Conservation (phyloP, 176 grass and related monocot genomes). For the Oryza australiensis region DNA sequence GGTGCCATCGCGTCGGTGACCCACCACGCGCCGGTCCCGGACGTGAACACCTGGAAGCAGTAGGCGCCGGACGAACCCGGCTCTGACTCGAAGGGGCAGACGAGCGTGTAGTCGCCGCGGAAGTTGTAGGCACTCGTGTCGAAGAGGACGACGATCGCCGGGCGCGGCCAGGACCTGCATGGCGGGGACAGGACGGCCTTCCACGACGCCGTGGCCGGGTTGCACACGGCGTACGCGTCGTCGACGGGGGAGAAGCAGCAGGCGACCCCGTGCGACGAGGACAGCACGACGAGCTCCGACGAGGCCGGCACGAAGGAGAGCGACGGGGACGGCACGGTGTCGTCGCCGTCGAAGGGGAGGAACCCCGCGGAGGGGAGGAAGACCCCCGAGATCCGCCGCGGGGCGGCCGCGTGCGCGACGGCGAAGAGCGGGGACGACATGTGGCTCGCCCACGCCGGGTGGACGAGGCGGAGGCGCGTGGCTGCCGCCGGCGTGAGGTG, state of each 20-base stretch:
- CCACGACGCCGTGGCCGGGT: slow-evolving; percentile 52
- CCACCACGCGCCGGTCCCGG: slow-evolving; percentile 38
- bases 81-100: slow-evolving; percentile 32
- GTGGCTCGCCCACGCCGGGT: slow-evolving; percentile 30
- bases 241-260: slow-evolving; percentile 38
- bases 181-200: slow-evolving; percentile 43
- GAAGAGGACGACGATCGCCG: slow-evolving; percentile 56
- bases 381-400: slow-evolving; percentile 31
- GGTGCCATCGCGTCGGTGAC: slow-evolving; percentile 20
- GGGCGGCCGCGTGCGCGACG: slow-evolving; percentile 37
- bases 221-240: slow-evolving; percentile 46
- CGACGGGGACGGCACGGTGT: slow-evolving; percentile 25
- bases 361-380: slow-evolving; percentile 23
- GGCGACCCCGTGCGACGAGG: slow-evolving; percentile 50
- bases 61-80: slow-evolving; percentile 14
- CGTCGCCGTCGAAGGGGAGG: slow-evolving; percentile 29
- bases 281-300: slow-evolving; percentile 13
- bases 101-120: slow-evolving; percentile 53
- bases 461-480: slow-evolving; percentile 44
- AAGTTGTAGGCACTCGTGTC: slow-evolving; percentile 43
- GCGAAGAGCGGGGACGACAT: slow-evolving; percentile 57
- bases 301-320: slow-evolving; percentile 45
- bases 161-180: slow-evolving; percentile 16
- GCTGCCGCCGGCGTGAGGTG: slow-evolving; percentile 33
- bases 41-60: slow-evolving; percentile 52